Base-by-base conservation (phyloP, 108 stramenopile species). In the Cyclotella atomus region DNA sequence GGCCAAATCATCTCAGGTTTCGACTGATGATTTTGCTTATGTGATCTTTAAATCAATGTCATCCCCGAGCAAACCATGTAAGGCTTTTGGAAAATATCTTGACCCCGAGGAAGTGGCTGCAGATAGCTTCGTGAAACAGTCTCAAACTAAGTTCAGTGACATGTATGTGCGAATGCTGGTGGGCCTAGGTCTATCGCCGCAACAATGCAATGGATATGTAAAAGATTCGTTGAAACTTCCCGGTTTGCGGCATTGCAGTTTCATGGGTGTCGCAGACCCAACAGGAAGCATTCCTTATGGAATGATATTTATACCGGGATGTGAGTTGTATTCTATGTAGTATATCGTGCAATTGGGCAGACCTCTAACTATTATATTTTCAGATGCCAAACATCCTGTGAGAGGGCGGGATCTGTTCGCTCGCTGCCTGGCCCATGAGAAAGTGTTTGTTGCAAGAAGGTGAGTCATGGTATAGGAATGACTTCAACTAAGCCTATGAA, bases 281-380 rank as follows among this genome's bases (percentile, higher is more conserved):
- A 70, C 69, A 24, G 69, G 69, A 6, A 59, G 23, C 28, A 60
- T 70, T 6, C 69, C 69, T 2, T 45, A 70, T n/a, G 69, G 69
- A 21, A 56, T 17, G n/a, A 14, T 9, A 3, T 70, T 70, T 41
- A 41, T 59, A 9, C 2, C 69, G 7, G 69, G 69, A 15, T 61
- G 33, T 47, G 50, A 52, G 50, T 52, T 17, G 21, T 52, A 52
- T 52, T 52, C 21, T 52, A 17, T 17, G n/a, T n/a, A n/a, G n/a
- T n/a, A n/a, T n/a, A n/a, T n/a, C n/a, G n/a, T n/a, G n/a, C n/a
- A n/a, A n/a, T n/a, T n/a, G n/a, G n/a, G n/a, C n/a, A n/a, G n/a
- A n/a, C n/a, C n/a, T n/a, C n/a, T n/a, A n/a, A 17, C 21, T 52
- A 17, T 6, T 17, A 52, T 52, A 52, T 17, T 5, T 52, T 7